Evolutionary conservation across 2,329 filamentous ascomycete species (phyloP), one percentile per base, ranked within the genome.

Genomic region (Calonectria crousiana): DNA sequence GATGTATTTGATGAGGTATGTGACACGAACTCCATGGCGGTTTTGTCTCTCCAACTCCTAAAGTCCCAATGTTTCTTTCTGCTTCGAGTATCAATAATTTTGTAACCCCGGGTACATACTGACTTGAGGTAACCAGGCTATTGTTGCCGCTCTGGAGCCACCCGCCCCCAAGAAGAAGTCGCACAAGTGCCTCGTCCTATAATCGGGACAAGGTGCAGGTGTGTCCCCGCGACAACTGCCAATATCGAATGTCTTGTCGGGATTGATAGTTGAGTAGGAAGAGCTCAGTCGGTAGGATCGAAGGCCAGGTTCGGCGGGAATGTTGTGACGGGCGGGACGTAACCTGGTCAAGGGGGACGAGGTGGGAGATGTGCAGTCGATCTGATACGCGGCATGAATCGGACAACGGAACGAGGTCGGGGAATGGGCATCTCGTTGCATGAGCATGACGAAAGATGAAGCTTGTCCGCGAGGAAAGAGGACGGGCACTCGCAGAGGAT

Each of bases 1-100:
- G 97, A 98, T 84, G 97, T 99, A 23, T 99, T 99, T 86, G 97
- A 99, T 83, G 97, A 98, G 94, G 96, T 98, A 90, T 80, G 91
- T 83, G 65, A 62, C 38, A 34, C 69, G 44, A 30, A 41, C n/a
- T 18, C 38, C 47, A 6, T 9, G 8, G 14, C 16, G 26, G 2
- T 18, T 6, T 53, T 4, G 20, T 53, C 16, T 53, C 26, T 23
- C n/a, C 44, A 47, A 2, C 20, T 47, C 6, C 20, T 20, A 23
- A 3, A 5, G 38, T 20, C 41, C 49, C 49, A 4, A 6, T 11
- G 18, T 34, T 2, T 38, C 36, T 18, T 18, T 36, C 16, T 10
- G 2, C 32, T 36, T 36, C n/a, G n/a, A 13, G 1, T 58, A 38
- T 23, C 4, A 32, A 58, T 9, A n/a, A 11, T n/a, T 26, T 18